These are phyloP conservation scores for Tremella fuciformis DNA, from an alignment of 768 basidiomycete species.

Conservation along the genomic window DNA sequence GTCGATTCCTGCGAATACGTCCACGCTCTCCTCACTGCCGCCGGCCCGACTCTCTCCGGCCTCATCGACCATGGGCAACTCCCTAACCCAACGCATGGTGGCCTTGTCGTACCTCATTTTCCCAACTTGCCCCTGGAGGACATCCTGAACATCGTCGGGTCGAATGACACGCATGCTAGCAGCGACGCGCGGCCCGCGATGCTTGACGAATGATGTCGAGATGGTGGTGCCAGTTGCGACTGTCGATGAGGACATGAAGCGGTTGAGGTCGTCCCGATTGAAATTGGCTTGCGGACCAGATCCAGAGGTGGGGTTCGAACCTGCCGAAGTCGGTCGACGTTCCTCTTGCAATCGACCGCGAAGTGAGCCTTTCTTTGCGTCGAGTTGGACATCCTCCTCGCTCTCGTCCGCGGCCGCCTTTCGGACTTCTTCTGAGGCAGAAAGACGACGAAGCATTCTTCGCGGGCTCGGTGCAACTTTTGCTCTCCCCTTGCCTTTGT, in stretches of 20 bases:
- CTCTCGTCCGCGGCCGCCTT: conserved; percentile 54
- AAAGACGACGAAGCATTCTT: conserved; percentile 53
- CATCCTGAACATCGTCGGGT: conserved; percentile 68
- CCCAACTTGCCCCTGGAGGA: conserved; percentile 73
- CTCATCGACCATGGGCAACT: conserved; percentile 34
- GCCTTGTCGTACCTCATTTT: conserved; percentile 82
- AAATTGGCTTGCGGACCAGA: conserved; percentile 51
- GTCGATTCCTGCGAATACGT: conserved; percentile 89
- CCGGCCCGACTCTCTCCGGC: conserved; percentile 24
- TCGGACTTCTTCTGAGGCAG: conserved; percentile 55
- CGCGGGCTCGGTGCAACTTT: conserved; percentile 55
- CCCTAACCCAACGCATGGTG: conserved; percentile 81
- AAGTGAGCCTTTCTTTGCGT: conserved; percentile 1
- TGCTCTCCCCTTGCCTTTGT: conserved; percentile 17
- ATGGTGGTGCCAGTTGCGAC: conserved; percentile 63
- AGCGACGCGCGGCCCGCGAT: conserved; percentile 40
- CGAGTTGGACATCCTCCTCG: conserved; percentile 9
- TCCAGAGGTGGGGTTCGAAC: conserved; percentile 1
- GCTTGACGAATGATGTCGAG: conserved; percentile 76
- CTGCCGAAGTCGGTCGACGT: conserved; percentile 14
- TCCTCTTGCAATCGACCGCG: conserved; percentile 12
- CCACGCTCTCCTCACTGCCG: conserved; percentile 53
- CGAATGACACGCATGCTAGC: conserved; percentile 64
- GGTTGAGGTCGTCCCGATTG: conserved; percentile 67
- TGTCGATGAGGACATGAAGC: conserved; percentile 87